phyloP scores from a whole-genome alignment of 2,329 filamentous ascomycete species.

The Alternaria sp. region DNA sequence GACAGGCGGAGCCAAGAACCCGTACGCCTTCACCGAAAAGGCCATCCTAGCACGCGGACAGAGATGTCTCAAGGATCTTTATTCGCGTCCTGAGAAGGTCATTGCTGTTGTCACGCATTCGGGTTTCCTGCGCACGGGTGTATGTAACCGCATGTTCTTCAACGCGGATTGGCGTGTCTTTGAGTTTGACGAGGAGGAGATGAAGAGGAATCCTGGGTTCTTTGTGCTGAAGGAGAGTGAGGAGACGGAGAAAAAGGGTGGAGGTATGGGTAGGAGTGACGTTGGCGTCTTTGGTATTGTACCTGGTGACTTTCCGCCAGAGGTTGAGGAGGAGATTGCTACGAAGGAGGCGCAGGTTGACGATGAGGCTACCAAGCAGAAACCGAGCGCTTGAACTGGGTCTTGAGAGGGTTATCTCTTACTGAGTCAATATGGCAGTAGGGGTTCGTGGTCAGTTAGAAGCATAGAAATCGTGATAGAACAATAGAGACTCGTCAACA shows the following conservation, averaged over 20 bases:
- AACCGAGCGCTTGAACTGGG: conserved; percentile 13
- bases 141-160: conserved; percentile 61
- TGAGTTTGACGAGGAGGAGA: conserved; percentile 61
- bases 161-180: conserved; percentile 73
- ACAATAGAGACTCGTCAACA: neutral
- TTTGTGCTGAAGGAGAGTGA: conserved; percentile 59
- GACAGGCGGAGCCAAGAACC: conserved; percentile 47
- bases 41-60: conserved; percentile 66
- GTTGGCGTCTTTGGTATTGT: conserved; percentile 45
- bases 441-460: neutral
- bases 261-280: conserved; percentile 62
- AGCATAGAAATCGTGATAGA: neutral
- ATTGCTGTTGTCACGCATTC: conserved; percentile 72
- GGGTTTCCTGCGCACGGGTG: conserved; percentile 67
- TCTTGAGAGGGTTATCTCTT: neutral
- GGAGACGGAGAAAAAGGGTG: conserved; percentile 56
- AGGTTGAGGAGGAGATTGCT: conserved; percentile 22
- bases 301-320: conserved; percentile 42
- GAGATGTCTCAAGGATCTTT: conserved; percentile 60
- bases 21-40: conserved; percentile 63
- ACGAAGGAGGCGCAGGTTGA: conserved; percentile 17
- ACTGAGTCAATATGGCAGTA: neutral
- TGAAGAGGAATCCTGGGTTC: conserved; percentile 54
- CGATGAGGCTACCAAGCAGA: conserved; percentile 31
- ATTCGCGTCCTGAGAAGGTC: conserved; percentile 65